Conservation (phyloP, 192 early-diverging fungal genomes). For the Coemansia guatemalensis region DNA sequence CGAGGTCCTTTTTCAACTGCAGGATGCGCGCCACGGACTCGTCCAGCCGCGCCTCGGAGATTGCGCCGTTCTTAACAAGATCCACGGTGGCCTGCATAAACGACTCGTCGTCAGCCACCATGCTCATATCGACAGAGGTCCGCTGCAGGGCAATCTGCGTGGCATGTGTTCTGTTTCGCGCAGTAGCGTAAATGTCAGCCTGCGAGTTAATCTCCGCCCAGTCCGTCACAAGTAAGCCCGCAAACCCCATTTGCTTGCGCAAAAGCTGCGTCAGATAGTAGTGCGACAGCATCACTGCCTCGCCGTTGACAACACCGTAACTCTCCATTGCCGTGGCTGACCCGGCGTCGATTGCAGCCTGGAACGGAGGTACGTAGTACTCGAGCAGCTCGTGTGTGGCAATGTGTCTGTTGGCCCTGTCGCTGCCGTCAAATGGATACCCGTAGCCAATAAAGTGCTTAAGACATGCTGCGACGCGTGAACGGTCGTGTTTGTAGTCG, state of each 20-base stretch:
- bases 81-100: conserved; percentile 45
- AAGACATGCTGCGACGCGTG: conserved; percentile 62
- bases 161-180: conserved; percentile 44
- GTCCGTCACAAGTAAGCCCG: conserved; percentile 63
- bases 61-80: conserved; percentile 41
- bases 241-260: conserved; percentile 56
- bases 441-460: conserved; percentile 72
- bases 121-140: conserved; percentile 62
- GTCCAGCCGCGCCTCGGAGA: conserved; percentile 49
- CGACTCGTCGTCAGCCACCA: conserved; percentile 60
- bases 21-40: conserved; percentile 58
- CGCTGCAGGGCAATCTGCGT: conserved; percentile 43
- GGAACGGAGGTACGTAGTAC: conserved; percentile 63
- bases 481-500: conserved; percentile 63
- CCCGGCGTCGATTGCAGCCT: conserved; percentile 59
- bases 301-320: conserved; percentile 62
- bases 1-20: conserved; percentile 68
- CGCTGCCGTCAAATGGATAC: conserved; percentile 53
- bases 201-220: conserved; percentile 61
- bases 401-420: conserved; percentile 48
- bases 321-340: conserved; percentile 65
- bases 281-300: conserved; percentile 57
- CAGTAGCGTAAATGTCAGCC: conserved; percentile 50
- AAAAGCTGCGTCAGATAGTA: conserved; percentile 57
- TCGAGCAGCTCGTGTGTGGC: conserved; percentile 58